These are phyloP conservation scores for Gentiana dahurica DNA, from an alignment of 257 asterid species.

Conservation along the genomic window DNA sequence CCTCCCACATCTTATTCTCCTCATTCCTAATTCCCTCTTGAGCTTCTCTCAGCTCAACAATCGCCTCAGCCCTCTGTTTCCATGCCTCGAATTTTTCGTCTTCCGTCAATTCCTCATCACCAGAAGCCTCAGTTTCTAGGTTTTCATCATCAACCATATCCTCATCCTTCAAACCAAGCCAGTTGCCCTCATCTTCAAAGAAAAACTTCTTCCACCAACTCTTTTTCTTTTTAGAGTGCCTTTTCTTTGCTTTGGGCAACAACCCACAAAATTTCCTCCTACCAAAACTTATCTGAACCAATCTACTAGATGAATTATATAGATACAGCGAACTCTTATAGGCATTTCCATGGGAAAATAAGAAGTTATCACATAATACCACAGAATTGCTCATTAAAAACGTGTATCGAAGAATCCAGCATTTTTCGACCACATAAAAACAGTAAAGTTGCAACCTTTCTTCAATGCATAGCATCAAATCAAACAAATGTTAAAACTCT, in stretches of 20 bases:
- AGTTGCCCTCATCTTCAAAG: constrained; percentile 72
- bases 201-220: constrained; percentile 89
- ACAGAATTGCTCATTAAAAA: constrained; percentile 88
- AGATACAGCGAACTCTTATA: constrained; percentile 18
- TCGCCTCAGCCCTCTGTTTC: constrained; percentile 90
- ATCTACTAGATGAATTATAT: constrained; percentile 17
- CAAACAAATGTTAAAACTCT: constrained; percentile 15
- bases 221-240: constrained; percentile 31
- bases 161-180: constrained; percentile 89
- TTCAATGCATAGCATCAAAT: constrained; percentile 15
- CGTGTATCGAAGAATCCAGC: constrained; percentile 43
- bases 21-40: constrained; percentile 73
- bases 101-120: constrained; percentile 50
- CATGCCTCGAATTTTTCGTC: constrained; percentile 91
- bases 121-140: constrained; percentile 38
- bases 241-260: constrained; percentile 62
- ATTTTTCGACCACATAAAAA: constrained; percentile 48
- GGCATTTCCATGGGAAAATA: constrained; percentile 26
- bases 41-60: constrained; percentile 87
- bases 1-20: constrained; percentile 90
- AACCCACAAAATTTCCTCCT: constrained; percentile 43
- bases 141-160: constrained; percentile 45
- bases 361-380: constrained; percentile 47
- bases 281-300: constrained; percentile 24
- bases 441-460: constrained; percentile 33